These are phyloP conservation scores for Sarocladiaceae sp. DNA, from an alignment of 2,329 filamentous ascomycete species.

Conservation along the genomic window DNA sequence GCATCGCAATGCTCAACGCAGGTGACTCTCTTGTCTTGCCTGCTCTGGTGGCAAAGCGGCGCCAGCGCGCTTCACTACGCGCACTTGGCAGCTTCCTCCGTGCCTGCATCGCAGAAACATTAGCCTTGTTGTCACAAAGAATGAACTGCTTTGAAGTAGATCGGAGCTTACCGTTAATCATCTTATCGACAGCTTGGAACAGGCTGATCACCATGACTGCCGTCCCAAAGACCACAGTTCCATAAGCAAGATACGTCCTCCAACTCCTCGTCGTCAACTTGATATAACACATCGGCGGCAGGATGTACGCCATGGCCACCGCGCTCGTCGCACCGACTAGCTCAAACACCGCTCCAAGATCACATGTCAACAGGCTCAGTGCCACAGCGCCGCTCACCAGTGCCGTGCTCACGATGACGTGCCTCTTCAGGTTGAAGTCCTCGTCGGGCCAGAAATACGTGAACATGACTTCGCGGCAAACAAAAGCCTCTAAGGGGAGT, in stretches of 20 bases:
- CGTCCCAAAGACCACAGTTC: conserved; percentile 70
- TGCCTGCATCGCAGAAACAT: conserved; percentile 3
- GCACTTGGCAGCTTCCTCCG: conserved; percentile 10
- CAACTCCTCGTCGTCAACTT: conserved; percentile 76
- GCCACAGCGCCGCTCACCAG: conserved; percentile 74
- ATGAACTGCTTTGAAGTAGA: too few species aligned
- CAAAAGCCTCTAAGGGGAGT: conserved; percentile 91
- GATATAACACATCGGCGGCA: conserved; percentile 92
- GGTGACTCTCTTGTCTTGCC: too few species aligned
- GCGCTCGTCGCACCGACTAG: conserved; percentile 93
- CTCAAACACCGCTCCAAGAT: conserved; percentile 91
- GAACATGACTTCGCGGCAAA: conserved; percentile 93
- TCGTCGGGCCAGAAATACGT: conserved; percentile 68
- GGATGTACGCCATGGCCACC: conserved; percentile 87
- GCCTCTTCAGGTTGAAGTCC: conserved; percentile 75
- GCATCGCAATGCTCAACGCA: too few species aligned
- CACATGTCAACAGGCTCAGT: conserved; percentile 80
- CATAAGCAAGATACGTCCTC: conserved; percentile 66
- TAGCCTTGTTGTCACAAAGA: too few species aligned
- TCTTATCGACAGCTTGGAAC: conserved; percentile 64
- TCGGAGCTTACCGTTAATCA: conserved; percentile 42
- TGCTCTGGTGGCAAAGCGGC: not conserved
- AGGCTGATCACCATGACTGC: conserved; percentile 77
- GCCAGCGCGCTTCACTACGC: not conserved
- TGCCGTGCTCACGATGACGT: conserved; percentile 78